These are phyloP conservation scores for Periconia sp. DNA, from an alignment of 2,329 filamentous ascomycete species.

Conservation along the genomic window DNA sequence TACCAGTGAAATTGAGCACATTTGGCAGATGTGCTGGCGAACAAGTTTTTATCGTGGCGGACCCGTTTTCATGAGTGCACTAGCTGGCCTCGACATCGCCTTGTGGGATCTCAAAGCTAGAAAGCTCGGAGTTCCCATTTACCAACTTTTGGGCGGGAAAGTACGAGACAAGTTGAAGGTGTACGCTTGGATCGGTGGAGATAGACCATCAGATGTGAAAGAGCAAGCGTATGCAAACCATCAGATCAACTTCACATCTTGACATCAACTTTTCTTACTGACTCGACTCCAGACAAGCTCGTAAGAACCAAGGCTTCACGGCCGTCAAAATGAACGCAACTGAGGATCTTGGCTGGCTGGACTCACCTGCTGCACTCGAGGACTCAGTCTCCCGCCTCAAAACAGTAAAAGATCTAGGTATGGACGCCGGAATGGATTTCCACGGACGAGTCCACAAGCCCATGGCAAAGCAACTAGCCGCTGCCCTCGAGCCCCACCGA, in stretches of 20 bases:
- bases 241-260: background rate
- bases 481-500: conserved; percentile 65
- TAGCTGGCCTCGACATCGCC: conserved; percentile 77
- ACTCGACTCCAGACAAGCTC: conserved; percentile 49
- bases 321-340: conserved; percentile 80
- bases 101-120: conserved; percentile 76
- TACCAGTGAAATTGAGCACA: conserved; percentile 72
- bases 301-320: conserved; percentile 64
- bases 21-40: conserved; percentile 75
- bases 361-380: conserved; percentile 66
- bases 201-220: conserved; percentile 68
- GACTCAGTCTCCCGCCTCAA: conserved; percentile 67
- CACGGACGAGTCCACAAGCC: conserved; percentile 76
- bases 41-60: conserved; percentile 74
- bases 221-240: conserved; percentile 55
- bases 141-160: conserved; percentile 74
- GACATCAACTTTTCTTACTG: background rate
- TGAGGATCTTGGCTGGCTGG: conserved; percentile 74
- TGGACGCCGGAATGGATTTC: conserved; percentile 76
- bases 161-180: conserved; percentile 70
- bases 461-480: conserved; percentile 78
- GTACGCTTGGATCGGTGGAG: conserved; percentile 79
- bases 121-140: conserved; percentile 66
- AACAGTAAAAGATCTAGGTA: conserved; percentile 67
- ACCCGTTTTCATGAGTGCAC: conserved; percentile 77